These are phyloP conservation scores for Talaromyces ruber DNA, from an alignment of 495 filamentous ascomycete genomes.

Conservation along the genomic window DNA sequence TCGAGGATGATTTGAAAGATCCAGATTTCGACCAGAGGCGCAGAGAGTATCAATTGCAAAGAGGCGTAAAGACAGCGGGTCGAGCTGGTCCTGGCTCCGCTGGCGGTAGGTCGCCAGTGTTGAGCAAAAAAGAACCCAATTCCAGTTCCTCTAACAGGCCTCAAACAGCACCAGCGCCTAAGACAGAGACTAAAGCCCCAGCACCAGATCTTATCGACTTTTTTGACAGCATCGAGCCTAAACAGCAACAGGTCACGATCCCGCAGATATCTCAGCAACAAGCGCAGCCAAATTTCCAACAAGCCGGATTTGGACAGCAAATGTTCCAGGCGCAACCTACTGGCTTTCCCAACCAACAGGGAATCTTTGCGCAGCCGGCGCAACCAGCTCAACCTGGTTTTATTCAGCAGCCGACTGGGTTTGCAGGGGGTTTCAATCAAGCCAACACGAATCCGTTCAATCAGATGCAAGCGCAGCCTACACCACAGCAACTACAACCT, in stretches of 20 bases:
- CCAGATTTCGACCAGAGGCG: constrained; percentile 93
- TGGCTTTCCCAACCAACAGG: constrained; percentile 29
- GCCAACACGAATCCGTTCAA: constrained; percentile 46
- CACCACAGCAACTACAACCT: constrained; percentile 35
- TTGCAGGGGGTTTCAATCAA: constrained; percentile 37
- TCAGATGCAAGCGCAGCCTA: constrained; percentile 30
- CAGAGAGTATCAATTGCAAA: constrained; percentile 79
- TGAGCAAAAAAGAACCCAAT: background rate
- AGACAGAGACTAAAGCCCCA: constrained; percentile 47
- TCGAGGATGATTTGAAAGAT: constrained; percentile 94
- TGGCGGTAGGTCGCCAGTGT: background rate
- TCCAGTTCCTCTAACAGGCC: constrained; percentile 8
- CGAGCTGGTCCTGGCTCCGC: constrained; percentile 20
- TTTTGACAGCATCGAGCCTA: constrained; percentile 94
- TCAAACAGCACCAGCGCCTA: constrained; percentile 17
- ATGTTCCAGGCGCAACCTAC: constrained; percentile 38
- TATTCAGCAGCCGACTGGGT: constrained; percentile 21
- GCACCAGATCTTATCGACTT: constrained; percentile 91
- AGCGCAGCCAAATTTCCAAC: constrained; percentile 33
- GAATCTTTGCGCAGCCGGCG: constrained; percentile 20
- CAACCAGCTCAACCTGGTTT: constrained; percentile 18
- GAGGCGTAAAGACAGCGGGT: constrained; percentile 66
- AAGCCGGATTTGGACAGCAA: constrained; percentile 37
- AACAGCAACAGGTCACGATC: constrained; percentile 64
- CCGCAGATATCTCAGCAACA: constrained; percentile 14